Evolutionary conservation across 1,284 basidiomycete species (phyloP).

Genomic region (Apiotrichum akiyoshidainum): DNA sequence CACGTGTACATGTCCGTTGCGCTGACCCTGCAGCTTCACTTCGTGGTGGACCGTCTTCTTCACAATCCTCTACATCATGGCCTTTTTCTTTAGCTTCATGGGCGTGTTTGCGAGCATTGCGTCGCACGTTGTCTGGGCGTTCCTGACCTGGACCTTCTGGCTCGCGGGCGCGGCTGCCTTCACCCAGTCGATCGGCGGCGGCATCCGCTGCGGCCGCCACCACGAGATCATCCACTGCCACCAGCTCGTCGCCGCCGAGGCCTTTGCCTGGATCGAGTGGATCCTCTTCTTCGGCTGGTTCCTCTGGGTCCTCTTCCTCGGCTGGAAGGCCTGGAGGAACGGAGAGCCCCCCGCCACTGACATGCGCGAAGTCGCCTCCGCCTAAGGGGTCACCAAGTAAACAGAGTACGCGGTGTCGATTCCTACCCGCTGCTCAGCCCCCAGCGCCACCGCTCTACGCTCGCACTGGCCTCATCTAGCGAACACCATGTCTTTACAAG

Average conservation of each 20-base stretch:
- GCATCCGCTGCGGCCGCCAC: conserved; percentile 31
- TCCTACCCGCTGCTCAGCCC: too few relatives aligned
- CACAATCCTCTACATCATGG: conserved; percentile 40
- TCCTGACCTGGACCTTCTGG: conserved; percentile 53
- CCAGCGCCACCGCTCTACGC: too few relatives aligned
- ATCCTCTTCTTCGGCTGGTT: conserved; percentile 29
- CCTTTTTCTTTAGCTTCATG: conserved; percentile 39
- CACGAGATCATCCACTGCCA: conserved; percentile 39
- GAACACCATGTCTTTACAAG: too few relatives aligned
- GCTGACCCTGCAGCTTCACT: conserved; percentile 30
- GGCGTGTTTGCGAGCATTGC: conserved; percentile 36
- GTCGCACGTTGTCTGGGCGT: conserved; percentile 43
- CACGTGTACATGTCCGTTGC: background rate
- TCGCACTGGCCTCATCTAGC: too few relatives aligned
- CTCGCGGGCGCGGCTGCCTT: conserved; percentile 43
- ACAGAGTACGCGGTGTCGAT: too few relatives aligned
- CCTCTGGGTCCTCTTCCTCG: background rate
- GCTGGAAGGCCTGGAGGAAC: background rate
- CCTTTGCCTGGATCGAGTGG: conserved; percentile 51
- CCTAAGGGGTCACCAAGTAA: too few relatives aligned
- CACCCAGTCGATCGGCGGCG: conserved; percentile 45
- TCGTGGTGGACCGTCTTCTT: conserved; percentile 52
- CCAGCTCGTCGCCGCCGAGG: conserved; percentile 45
- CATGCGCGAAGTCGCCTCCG: background rate
- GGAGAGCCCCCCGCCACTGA: background rate